Base-by-base conservation (phyloP, 345 rosid species). In the Lepidium aucheri region DNA sequence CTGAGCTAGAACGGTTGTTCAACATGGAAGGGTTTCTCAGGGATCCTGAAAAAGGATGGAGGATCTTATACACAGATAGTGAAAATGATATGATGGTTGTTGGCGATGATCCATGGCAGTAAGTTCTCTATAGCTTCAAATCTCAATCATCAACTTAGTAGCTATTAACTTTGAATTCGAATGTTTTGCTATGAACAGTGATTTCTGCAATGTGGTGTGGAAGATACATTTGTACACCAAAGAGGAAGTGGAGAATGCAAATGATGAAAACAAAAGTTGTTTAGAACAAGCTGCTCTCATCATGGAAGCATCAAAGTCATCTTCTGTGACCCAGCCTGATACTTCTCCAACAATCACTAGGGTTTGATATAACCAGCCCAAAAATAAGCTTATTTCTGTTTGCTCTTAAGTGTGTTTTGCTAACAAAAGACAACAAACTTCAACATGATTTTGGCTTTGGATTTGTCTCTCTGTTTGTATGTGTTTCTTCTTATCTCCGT, bases 61-160 rank as follows among this genome's bases (percentile, higher is more conserved):
- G 73, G 69, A 76, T 93, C 69, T 75, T 93, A 72, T 93, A 86
- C 75, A 93, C 96, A 0, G 97, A 20, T 20, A 83, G 96, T 35
- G 97, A 90, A 79, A 88, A 84, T 43, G 98, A 90, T 78, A 80
- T 88, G 73, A 93, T 90, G 98, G 96, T 86, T 11, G 95, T 90
- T 28, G 98, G 98, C 0, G 97, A 93, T 64, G 92, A 86, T 43
- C 93, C 97, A 26, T 93, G 98, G 98, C 94, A 78, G 98, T 93
- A 84, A 82, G 98, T 80, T 22, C 63, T 40, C 58, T 32, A 26
- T 46, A 36, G 20, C 65, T 63, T 63, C 49, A 61, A 53, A 50
- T 43, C 30, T 51, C 47, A 26, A 4, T 51, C 41, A 62, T 24
- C 20, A 16, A 58, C 45, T 18, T 57, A 14, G 57, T 64, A 10